Evolutionary conservation across 2,329 filamentous ascomycete genomes (phyloP).

Genomic region (Penicillium sp.): DNA sequence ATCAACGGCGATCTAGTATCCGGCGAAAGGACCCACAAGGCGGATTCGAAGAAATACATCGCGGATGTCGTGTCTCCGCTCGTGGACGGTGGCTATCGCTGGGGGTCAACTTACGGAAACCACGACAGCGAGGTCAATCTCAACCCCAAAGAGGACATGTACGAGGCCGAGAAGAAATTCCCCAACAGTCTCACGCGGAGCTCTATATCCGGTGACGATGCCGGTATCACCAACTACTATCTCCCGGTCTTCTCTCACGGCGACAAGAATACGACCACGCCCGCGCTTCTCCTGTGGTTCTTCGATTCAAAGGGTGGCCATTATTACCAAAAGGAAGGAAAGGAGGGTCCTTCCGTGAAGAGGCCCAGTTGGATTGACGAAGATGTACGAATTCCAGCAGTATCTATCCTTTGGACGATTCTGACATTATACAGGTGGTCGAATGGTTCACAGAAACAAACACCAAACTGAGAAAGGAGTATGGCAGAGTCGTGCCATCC

Average conservation of each 20-base stretch:
- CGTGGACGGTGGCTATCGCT: conserved; percentile 57
- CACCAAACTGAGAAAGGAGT: conserved; percentile 25
- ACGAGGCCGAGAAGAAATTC: conserved; percentile 42
- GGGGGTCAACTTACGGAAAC: conserved; percentile 72
- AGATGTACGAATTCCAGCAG: conserved; percentile 24
- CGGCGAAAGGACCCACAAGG: conserved; percentile 61
- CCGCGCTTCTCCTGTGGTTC: conserved; percentile 65
- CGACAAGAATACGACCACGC: conserved; percentile 41
- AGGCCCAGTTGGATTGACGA: conserved; percentile 50
- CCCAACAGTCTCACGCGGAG: conserved; percentile 45
- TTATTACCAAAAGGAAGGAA: conserved; percentile 44
- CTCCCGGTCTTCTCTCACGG: conserved; percentile 49
- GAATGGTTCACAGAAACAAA: conserved; percentile 49
- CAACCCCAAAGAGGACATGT: conserved; percentile 47
- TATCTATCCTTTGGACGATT: rapidly evolving
- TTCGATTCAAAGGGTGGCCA: conserved; percentile 67
- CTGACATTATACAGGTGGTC: conserved; percentile 27
- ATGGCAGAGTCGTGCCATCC: conserved; percentile 47
- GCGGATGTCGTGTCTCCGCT: conserved; percentile 63
- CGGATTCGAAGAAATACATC: conserved; percentile 60
- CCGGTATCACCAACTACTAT: conserved; percentile 58
- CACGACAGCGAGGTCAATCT: conserved; percentile 66
- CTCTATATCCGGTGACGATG: conserved; percentile 41
- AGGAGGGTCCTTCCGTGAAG: conserved; percentile 23
- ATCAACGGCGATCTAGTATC: conserved; percentile 73